Conservation (phyloP, 2,329 filamentous ascomycete genomes). For the Paraphaeosphaeria minitans region DNA sequence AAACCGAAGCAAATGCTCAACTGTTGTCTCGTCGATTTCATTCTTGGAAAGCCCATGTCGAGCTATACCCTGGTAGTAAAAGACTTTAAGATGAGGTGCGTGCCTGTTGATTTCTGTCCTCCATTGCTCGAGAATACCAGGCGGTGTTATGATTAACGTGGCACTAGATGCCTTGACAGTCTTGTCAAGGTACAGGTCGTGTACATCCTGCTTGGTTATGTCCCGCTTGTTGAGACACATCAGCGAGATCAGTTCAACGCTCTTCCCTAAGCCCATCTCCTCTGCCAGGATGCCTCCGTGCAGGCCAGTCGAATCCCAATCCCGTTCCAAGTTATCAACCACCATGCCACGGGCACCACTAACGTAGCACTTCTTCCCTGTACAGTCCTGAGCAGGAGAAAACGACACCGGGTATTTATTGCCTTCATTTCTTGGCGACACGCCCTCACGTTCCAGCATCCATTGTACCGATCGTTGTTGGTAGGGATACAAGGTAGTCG, state of each 20-base stretch:
- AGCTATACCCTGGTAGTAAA: constrained; percentile 61
- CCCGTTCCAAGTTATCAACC: constrained; percentile 55
- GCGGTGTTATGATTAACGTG: constrained; percentile 67
- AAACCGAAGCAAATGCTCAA: constrained; percentile 54
- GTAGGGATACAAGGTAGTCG: constrained; percentile 68
- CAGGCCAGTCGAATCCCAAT: constrained; percentile 45
- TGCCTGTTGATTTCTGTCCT: constrained; percentile 63
- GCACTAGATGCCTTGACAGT: constrained; percentile 58
- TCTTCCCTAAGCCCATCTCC: constrained; percentile 85
- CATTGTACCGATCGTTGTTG: constrained; percentile 73
- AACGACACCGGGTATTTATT: constrained; percentile 53
- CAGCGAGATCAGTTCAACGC: constrained; percentile 73
- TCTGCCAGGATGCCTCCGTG: constrained; percentile 73
- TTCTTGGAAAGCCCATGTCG: constrained; percentile 33
- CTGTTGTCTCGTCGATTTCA: constrained; percentile 45
- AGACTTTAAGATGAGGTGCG: constrained; percentile 61
- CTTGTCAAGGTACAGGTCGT: constrained; percentile 50
- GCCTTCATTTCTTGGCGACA: constrained; percentile 42
- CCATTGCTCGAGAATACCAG: constrained; percentile 68
- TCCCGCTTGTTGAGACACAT: constrained; percentile 66
- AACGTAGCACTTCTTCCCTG: constrained; percentile 57
- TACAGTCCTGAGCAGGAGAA: constrained; percentile 49
- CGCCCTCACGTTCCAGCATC: constrained; percentile 69
- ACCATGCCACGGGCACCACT: constrained; percentile 69
- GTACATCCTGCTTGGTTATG: constrained; percentile 21